Conservation (phyloP, 192 early-diverging fungal genomes). For the Pecoramyces ruminantium region DNA sequence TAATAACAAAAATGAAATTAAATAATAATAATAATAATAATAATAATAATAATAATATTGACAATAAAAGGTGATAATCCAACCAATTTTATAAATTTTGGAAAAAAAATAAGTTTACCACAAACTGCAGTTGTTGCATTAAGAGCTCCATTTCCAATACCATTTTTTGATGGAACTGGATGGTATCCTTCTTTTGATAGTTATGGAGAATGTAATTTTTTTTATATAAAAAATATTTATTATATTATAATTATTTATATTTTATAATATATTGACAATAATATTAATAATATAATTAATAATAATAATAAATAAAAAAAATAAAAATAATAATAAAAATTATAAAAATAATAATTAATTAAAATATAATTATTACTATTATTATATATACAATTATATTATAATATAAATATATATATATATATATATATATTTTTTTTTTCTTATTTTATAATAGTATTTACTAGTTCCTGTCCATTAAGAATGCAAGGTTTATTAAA, state of each 20-base stretch:
- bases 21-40: background rate
- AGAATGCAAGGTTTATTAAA: constrained; percentile 21
- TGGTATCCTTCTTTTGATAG: constrained; percentile 52
- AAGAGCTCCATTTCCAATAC: constrained; percentile 36
- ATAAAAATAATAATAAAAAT: too few relatives aligned
- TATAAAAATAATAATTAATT: too few relatives aligned
- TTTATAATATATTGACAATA: too few relatives aligned
- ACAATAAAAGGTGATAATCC: constrained; percentile 18
- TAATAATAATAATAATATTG: background rate
- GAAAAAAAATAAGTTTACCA: constrained; percentile 36
- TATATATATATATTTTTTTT: too few relatives aligned
- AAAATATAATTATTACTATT: too few relatives aligned
- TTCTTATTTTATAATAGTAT: background rate
- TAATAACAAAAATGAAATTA: background rate
- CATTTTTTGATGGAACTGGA: constrained; percentile 36
- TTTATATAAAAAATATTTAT: too few relatives aligned
- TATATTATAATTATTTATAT: too few relatives aligned
- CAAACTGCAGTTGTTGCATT: constrained; percentile 49
- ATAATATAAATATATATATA: too few relatives aligned
- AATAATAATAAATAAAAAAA: too few relatives aligned
- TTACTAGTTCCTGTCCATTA: constrained; percentile 1
- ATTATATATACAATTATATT: too few relatives aligned
- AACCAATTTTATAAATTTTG: constrained; percentile 41
- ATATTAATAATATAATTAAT: too few relatives aligned
- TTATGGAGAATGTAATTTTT: constrained; percentile 26